Base-by-base conservation (phyloP, 2,329 filamentous ascomycete species). In the Colletotrichum theobromicola region DNA sequence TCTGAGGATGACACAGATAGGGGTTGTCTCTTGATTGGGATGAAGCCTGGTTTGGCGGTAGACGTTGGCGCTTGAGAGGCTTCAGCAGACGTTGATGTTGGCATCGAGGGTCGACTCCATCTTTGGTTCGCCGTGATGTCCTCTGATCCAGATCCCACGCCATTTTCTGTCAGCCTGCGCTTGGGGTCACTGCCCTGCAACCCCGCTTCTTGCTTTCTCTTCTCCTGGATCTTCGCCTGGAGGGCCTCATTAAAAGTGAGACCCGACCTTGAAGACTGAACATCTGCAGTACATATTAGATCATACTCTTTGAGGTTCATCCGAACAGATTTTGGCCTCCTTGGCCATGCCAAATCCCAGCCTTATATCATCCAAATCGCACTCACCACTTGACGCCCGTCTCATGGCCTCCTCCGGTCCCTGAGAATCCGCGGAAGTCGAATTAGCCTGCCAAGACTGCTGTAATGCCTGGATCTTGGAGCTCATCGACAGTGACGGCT, bases 381-480 rank as follows among this genome's bases (percentile, higher is more conserved):
- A 70, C 71, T 64, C n/a, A 61, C 57, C n/a, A 32, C 30, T 34
- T 34, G 32, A 34, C 7, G 18, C 57, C 57, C 12, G 57, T 61
- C 30, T 35, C 1, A 24, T 35, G 18, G 10, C 2, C 18, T 30
- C 32, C 4, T 34, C 57, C 12, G 57, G 1, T 21, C 3, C 21
- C 32, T 62, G 32, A 3, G 35, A 18, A 32, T 21, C 34, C n/a
- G 18, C 60, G 12, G 32, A 3, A 5, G 21, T 35, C 26, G 70
- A 64, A n/a, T 64, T 75, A 26, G 72, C 63, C 68, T 81, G 79
- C 83, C 83, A 84, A 16, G 79, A 68, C 35, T 75, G 75, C 69
- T 84, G 82, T 21, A 81, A 71, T 5, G 77, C 79, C 62, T 78
- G 24, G 6, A 84, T 83, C 30, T 74, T 79, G 32, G 79, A n/a